Base-by-base conservation (phyloP, 1,284 basidiomycete species). In the Melampsora americana region DNA sequence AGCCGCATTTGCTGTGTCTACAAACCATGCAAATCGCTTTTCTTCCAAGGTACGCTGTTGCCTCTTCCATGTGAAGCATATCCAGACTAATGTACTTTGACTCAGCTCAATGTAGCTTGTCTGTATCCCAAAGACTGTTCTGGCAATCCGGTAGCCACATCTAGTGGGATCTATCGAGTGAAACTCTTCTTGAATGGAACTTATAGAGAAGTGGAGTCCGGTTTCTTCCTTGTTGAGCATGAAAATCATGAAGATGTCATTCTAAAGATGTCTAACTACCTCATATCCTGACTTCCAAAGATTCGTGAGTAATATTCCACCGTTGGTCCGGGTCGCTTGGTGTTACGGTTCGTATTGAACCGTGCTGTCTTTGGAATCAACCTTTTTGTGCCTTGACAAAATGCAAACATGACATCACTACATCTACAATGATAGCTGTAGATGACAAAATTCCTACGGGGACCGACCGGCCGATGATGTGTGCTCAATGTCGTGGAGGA, bases 121-220 rank as follows among this genome's bases (percentile, higher is more conserved):
- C 65, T 74, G 14, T 60, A 74, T 67, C 71, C 71, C 6, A 53
- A 74, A 48, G 50, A 62, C n/a, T 32, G 50, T 30, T 44, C 50
- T 18, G 70, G 70, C n/a, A 53, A 59, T 35, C 71, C 71, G 20
- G 26, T 26, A 32, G 35, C 16, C 35, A 39, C 70, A 39, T 20
- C 5, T 20, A 62, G 65, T 64, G 70, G 70, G 20, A 72, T 72
- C 66, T 74, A 74, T 56, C 23, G 50, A 20, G 71, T 74, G 26
- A 66, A 61, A 30, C 48, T 74, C 14, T 74, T 66, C 42, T 65
- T 74, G 11, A 74, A 74, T 30, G 71, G 71, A 67, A 67, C 48
- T 32, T 28, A 67, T 30, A 53, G 71, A 23, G 53, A 74, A 50
- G 71, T 67, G 26, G 42, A 42, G 39, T 42, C 39, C 39, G 39